phyloP scores from a whole-genome alignment of 225 moss, liverwort and hornwort genomes.

The Ulota crispa region DNA sequence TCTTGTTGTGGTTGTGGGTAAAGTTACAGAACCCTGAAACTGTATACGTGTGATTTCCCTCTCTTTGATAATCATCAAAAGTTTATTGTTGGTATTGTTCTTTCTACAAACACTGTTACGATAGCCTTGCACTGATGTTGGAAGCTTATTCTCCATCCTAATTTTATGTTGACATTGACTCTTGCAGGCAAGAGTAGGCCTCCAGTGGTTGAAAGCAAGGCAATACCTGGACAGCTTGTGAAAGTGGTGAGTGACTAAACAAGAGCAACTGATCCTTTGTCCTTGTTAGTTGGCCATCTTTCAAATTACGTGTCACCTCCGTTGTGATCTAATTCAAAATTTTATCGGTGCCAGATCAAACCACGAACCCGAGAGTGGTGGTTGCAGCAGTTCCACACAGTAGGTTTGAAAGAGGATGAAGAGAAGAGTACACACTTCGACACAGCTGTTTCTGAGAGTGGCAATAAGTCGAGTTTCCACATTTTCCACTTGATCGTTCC shows the following conservation, averaged over 20 bases:
- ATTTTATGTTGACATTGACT: background rate
- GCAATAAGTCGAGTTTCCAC: conserved; percentile 65
- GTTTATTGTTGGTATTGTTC: background rate
- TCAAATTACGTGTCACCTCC: background rate
- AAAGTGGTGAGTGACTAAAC: conserved; percentile 37
- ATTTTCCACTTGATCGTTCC: conserved; percentile 85
- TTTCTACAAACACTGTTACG: background rate
- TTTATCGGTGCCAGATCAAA: conserved; percentile 47
- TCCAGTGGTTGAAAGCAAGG: conserved; percentile 29
- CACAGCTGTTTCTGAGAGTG: conserved; percentile 53
- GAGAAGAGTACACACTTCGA: conserved; percentile 71
- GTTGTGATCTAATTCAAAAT: background rate
- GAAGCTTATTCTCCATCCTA: background rate
- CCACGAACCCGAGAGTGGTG: conserved; percentile 72
- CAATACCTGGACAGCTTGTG: conserved; percentile 27
- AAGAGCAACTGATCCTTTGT: background rate
- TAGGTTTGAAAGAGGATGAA: conserved; percentile 76
- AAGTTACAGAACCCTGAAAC: conserved; percentile 19
- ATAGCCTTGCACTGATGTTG: conserved; percentile 11
- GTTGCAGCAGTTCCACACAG: conserved; percentile 68
- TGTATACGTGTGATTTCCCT: background rate
- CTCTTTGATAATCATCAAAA: background rate
- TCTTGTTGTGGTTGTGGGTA: conserved; percentile 79
- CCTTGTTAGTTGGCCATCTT: background rate
- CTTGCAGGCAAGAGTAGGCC: conserved; percentile 42